Evolutionary conservation across 2,329 filamentous ascomycete genomes (phyloP), one percentile per base, ranked within the genome.

Genomic region (Apiospora arundinis): DNA sequence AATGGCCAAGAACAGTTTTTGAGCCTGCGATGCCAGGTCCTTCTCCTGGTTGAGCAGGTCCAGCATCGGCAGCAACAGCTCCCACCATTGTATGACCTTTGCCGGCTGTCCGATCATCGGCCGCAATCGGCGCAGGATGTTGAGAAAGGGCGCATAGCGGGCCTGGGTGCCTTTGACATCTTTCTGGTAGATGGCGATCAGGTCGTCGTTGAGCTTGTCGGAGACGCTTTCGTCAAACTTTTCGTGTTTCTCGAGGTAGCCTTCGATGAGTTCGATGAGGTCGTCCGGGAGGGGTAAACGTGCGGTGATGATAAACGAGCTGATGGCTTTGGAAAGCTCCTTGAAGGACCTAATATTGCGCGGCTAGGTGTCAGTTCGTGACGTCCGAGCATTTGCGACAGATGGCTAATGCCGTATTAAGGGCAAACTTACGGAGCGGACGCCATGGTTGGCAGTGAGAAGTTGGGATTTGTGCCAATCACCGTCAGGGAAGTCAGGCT

Each of bases 151-250:
- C 11, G 88, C 89, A 78, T 89, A 88, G 75, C 89, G 88, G 68
- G 86, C 80, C 2, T 88, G 83, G 32, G 85, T 84, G 45, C 87
- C 86, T 32, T 85, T 85, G 72, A 95, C 88, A 74, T 89, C 85
- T 77, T 88, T 90, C 71, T 91, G 86, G 82, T 92, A 94, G 70
- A 93, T 86, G 32, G 85, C 81, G 52, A 92, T 83, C 9, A 96
- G 86, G 76, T 95, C 93, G 52, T 94, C 92, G 73, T 94, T 90
- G 68, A 95, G 85, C 71, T 91, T 90, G 74, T 93, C 92, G n/a
- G 90, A 87, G 52, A 90, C 86, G 70, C 86, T 82, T 69, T 94
- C 92, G 76, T 95, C 93, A 74, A 89, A 87, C 75, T 88, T 88
- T 70, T 84, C 80, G 76, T 93, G 90, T 76, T 90, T 91, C 65